Conservation (phyloP, 345 rosid species). For the Bruguiera sexangula region DNA sequence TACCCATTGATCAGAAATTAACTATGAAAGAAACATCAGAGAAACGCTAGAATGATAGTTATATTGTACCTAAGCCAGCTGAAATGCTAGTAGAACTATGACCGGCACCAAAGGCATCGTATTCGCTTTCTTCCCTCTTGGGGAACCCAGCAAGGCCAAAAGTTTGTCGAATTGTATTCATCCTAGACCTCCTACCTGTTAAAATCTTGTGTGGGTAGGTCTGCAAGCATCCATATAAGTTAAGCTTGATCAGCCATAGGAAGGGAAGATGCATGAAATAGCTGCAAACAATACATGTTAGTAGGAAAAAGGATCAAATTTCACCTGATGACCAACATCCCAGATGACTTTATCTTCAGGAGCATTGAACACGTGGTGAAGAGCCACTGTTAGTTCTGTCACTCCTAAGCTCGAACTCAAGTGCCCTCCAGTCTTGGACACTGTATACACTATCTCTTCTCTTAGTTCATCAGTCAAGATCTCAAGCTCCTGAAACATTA, state of each 20-base stretch:
- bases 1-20: no score
- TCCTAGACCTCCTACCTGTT: constrained; percentile 42
- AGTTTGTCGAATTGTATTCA: constrained; percentile 46
- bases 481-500: constrained; percentile 35
- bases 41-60: not conserved
- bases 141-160: constrained; percentile 48
- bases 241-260: not conserved
- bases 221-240: constrained; percentile 13
- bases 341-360: constrained; percentile 52
- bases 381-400: constrained; percentile 48
- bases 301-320: not conserved
- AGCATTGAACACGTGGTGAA: constrained; percentile 49
- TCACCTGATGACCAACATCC: constrained; percentile 62
- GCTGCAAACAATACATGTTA: not conserved
- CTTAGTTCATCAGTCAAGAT: constrained; percentile 37
- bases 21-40: not conserved
- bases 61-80: constrained; percentile 40
- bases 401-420: constrained; percentile 51
- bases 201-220: constrained; percentile 45
- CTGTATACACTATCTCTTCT: constrained; percentile 40
- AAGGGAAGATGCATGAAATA: not conserved
- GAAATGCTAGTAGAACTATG: constrained; percentile 61
- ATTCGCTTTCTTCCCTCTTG: constrained; percentile 42
- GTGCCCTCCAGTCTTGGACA: constrained; percentile 53
- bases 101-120: constrained; percentile 54